Base-by-base conservation (phyloP, 169 alveolate species). In the Eimeria praecox region DNA sequence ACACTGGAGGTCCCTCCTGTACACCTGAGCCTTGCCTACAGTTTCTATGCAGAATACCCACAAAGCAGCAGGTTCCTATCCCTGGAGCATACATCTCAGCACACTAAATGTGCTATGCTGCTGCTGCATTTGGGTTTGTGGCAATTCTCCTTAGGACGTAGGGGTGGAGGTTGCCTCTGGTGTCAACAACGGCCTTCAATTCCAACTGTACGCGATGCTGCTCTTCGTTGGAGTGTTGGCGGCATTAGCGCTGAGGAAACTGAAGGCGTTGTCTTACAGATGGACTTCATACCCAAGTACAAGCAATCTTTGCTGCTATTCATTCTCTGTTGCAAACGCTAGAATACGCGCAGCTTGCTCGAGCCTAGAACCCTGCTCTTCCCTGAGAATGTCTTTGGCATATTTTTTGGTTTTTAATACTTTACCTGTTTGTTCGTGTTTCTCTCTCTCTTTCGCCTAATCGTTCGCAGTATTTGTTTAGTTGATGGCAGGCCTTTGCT, bases 241-340 rank as follows among this genome's bases (percentile, higher is more conserved):
- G 93, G 80, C 93, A 22, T 27, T 87, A 40, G 93, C 66, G 27
- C 93, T 87, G 27, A 44, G 93, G 44, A 87, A 40, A 44, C 59
- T 87, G 83, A 87, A 59, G 78, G 93, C 93, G 10, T 20, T 59
- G 46, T 87, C 93, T 24, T 87, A 87, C 93, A 56, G 93, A 56
- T 52, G 93, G 80, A 87, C 83, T 2, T 87, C 71, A 3, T 87
- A 62, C 44, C 93, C 93, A 56, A 62, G 93, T 87, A 64, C 66
- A 35, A 52, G 52, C 59, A n/a, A 40, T n/a, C 10, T 9, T 2
- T 78, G 59, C 33, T 33, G 75, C 33, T 56, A 20, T 16, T 35
- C 75, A 38, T 30, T 10, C 42, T 38, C 42, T 35, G 14, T 27
- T 40, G 54, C 44, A 38, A 52, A 83, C 54, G 27, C 49, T 54